A percentile compares a stretch with the other conserved stretches of the same genome.
These are phyloP conservation scores for Orbilia brochopaga DNA, from an alignment of 2,329 filamentous ascomycete genomes.

Conservation along the genomic window DNA sequence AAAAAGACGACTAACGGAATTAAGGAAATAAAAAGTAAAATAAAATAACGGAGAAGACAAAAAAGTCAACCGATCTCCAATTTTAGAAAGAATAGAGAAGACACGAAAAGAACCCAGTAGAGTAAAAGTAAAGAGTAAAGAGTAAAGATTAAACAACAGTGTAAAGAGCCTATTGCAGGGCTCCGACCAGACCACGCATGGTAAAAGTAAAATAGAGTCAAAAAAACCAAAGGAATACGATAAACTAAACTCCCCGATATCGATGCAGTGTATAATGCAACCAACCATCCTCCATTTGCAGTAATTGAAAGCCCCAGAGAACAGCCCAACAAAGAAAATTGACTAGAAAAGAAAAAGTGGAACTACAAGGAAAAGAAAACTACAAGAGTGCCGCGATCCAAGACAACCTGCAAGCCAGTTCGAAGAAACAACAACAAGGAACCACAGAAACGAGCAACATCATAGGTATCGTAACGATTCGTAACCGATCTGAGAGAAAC, in stretches of 20 bases:
- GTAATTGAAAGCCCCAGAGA: slow-evolving; percentile 25
- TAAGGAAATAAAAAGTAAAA: slow-evolving; percentile 14
- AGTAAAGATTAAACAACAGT: slow-evolving; percentile 33
- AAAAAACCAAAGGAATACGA: slow-evolving; percentile 14
- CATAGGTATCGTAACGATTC: slow-evolving; percentile 50
- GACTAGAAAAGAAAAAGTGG: slow-evolving; percentile 11
- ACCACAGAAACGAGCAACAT: slow-evolving; percentile 25
- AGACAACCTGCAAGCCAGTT: slow-evolving; percentile 16
- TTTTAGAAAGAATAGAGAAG: slow-evolving; percentile 6
- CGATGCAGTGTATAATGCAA: slow-evolving; percentile 50
- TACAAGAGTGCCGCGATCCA: slow-evolving; percentile 28
- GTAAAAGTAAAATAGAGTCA: too few species aligned
- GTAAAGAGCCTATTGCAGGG: too few species aligned
- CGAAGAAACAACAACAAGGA: slow-evolving; percentile 25
- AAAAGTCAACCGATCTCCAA: slow-evolving; percentile 36
- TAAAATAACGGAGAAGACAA: slow-evolving; percentile 4
- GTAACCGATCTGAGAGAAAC: slow-evolving; percentile 43
- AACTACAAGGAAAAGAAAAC: slow-evolving; percentile 20
- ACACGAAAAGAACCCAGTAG: slow-evolving; percentile 22
- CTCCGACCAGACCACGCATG: slow-evolving; percentile 33
- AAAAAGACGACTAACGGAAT: slow-evolving; percentile 19
- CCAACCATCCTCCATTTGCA: slow-evolving; percentile 42
- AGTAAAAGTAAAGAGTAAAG: too few species aligned
- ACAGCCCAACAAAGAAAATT: slow-evolving; percentile 7
- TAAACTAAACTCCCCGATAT: slow-evolving; percentile 34